Evolutionary conservation across 2,329 filamentous ascomycete species (phyloP).

Genomic region (Stemphylium lycopersici): DNA sequence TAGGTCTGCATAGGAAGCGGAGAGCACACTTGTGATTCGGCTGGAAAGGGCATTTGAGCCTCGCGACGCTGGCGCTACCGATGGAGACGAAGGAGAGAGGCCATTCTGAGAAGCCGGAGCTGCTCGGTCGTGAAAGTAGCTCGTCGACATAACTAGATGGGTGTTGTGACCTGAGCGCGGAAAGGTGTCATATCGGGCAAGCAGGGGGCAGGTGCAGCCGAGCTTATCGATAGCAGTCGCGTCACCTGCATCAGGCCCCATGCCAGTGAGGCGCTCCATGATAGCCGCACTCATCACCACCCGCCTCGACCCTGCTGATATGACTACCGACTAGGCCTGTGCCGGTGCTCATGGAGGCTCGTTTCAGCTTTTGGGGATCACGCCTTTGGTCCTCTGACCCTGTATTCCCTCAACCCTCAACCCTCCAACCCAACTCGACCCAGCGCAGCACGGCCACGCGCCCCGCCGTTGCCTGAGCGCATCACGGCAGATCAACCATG

Average conservation of each 20-base stretch:
- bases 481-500: slow-evolving; percentile 37
- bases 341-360: slow-evolving; percentile 32
- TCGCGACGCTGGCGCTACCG: slow-evolving; percentile 29
- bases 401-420: slow-evolving; percentile 3
- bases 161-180: slow-evolving; percentile 19
- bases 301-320: slow-evolving; percentile 24
- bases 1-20: slow-evolving; percentile 88
- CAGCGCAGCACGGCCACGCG: slow-evolving; percentile 28
- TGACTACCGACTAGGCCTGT: slow-evolving; percentile 22
- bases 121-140: slow-evolving; percentile 41
- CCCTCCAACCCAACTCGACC: not conserved
- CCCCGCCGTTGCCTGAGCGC: slow-evolving; percentile 36
- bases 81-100: slow-evolving; percentile 36
- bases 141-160: slow-evolving; percentile 35
- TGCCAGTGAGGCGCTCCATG: slow-evolving; percentile 24
- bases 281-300: slow-evolving; percentile 25
- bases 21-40: slow-evolving; percentile 84
- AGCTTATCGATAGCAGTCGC: slow-evolving; percentile 37
- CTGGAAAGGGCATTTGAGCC: slow-evolving; percentile 72
- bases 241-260: slow-evolving; percentile 32
- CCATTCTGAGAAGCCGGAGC: slow-evolving; percentile 35
- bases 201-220: slow-evolving; percentile 28
- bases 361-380: slow-evolving; percentile 20
- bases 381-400: slow-evolving; percentile 25
- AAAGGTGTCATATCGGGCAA: slow-evolving; percentile 22